Conservation (phyloP, 768 basidiomycete genomes). For the Tephrocybe sp. region DNA sequence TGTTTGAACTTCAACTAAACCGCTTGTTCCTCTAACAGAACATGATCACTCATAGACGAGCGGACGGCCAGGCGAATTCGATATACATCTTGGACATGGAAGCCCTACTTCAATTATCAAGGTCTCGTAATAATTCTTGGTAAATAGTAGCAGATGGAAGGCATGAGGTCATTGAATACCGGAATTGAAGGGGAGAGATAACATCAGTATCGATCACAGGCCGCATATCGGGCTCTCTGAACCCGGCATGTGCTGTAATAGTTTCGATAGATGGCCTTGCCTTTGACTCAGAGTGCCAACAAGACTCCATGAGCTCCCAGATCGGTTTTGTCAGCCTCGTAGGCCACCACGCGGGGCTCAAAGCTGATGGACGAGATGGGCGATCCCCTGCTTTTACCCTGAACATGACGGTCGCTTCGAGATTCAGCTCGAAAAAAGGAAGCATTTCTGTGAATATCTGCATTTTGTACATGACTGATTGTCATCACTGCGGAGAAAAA, state of each 20-base stretch:
- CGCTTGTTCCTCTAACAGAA: no score
- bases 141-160: neutral
- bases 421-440: constrained; percentile 1
- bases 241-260: neutral
- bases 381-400: neutral
- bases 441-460: constrained; percentile 7
- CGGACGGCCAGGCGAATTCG: no score
- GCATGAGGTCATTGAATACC: neutral
- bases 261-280: neutral
- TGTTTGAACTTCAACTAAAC: no score
- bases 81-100: no score
- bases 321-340: constrained; percentile 2
- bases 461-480: no score
- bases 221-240: neutral
- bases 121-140: no score
- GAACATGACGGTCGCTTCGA: constrained; percentile 1
- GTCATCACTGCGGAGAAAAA: no score
- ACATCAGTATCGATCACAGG: neutral
- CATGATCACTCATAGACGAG: no score
- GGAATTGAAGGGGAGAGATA: neutral
- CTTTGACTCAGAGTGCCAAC: neutral
- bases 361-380: constrained; percentile 2
- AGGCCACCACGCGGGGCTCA: constrained; percentile 1
- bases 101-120: no score
- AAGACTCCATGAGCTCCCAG: constrained; percentile 2